Evolutionary conservation across 179 eudicot genomes (phyloP).

Genomic region (Silene noctiflora): DNA sequence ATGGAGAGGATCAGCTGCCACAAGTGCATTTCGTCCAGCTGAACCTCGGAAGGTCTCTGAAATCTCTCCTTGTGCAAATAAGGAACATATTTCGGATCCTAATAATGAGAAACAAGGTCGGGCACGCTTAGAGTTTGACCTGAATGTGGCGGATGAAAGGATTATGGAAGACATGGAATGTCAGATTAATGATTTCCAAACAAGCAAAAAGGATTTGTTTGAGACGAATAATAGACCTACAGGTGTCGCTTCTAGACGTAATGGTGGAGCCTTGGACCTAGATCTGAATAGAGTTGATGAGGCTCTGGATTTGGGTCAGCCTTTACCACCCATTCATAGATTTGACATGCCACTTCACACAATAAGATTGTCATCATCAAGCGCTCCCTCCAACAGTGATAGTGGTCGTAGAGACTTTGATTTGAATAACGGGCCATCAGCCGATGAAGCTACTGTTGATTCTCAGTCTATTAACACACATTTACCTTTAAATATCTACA

Average conservation of each 20-base stretch:
- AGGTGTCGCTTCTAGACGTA: constrained; percentile 23
- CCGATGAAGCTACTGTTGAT: constrained; percentile 47
- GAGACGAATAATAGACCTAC: background rate
- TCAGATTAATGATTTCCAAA: constrained; percentile 19
- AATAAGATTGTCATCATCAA: constrained; percentile 30
- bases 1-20: constrained; percentile 97
- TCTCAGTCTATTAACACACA: constrained; percentile 25
- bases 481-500: constrained; percentile 28
- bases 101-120: constrained; percentile 42
- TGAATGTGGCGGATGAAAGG: constrained; percentile 79
- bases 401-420: constrained; percentile 66
- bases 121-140: constrained; percentile 56
- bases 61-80: constrained; percentile 24
- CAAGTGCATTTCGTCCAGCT: constrained; percentile 97
- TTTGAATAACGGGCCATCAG: constrained; percentile 75
- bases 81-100: constrained; percentile 30
- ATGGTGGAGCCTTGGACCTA: constrained; percentile 61
- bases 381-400: constrained; percentile 36
- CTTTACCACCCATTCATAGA: constrained; percentile 28
- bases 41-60: constrained; percentile 74
- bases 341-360: constrained; percentile 29
- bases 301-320: constrained; percentile 45
- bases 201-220: constrained; percentile 10
- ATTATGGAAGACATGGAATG: constrained; percentile 28
- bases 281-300: constrained; percentile 80